Conservation (phyloP, 1,284 basidiomycete species). For the Coriolopsis trogii region DNA sequence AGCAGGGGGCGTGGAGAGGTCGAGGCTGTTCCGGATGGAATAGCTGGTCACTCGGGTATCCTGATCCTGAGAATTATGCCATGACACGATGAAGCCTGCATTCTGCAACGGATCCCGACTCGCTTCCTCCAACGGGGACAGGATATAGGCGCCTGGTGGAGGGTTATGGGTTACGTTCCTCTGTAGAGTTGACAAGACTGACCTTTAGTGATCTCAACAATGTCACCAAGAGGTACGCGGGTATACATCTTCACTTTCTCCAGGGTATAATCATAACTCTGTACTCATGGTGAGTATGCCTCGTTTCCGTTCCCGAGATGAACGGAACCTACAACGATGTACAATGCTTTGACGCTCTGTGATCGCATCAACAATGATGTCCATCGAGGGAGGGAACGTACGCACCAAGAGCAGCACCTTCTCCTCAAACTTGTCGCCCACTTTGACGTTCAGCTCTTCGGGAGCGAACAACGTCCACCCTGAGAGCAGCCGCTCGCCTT, state of each 20-base stretch:
- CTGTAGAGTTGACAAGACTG: constrained; percentile 4
- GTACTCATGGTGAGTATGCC: constrained; percentile 7
- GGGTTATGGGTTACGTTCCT: constrained; percentile 6
- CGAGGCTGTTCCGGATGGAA: constrained; percentile 73
- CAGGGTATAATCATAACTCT: constrained; percentile 90
- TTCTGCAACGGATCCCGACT: constrained; percentile 87
- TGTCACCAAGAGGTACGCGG: constrained; percentile 83
- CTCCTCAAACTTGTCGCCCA: constrained; percentile 87
- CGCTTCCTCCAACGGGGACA: constrained; percentile 88
- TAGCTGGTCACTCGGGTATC: constrained; percentile 80
- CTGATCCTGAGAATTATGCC: constrained; percentile 63
- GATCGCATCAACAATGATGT: constrained; percentile 9
- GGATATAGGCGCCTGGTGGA: constrained; percentile 80
- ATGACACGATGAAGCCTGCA: constrained; percentile 81
- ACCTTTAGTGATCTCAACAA: constrained; percentile 87
- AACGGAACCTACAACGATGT: constrained; percentile 58
- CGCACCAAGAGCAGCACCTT: constrained; percentile 88
- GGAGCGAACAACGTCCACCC: constrained; percentile 96
- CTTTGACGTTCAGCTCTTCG: constrained; percentile 68
- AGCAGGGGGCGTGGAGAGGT: constrained; percentile 33
- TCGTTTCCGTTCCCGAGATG: not conserved
- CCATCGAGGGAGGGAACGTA: constrained; percentile 16
- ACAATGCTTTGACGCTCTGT: constrained; percentile 65
- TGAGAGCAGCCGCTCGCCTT: constrained; percentile 79
- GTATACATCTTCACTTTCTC: constrained; percentile 92